Evolutionary conservation across 495 filamentous ascomycete species (phyloP), one percentile per base, ranked within the genome.

Genomic region (Xylaria intraflava): DNA sequence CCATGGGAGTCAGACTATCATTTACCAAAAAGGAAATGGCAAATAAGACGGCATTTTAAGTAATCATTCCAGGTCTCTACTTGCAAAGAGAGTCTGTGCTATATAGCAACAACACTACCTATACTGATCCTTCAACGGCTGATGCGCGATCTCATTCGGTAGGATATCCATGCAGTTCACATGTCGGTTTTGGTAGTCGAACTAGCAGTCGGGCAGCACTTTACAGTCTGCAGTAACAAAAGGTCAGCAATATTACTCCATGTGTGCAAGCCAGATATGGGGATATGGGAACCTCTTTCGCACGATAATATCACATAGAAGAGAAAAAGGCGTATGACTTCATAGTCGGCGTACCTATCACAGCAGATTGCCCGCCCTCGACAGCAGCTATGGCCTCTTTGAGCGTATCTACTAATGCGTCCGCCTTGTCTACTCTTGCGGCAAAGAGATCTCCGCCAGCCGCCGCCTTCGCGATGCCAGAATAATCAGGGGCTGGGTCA

Each of bases 401-500:
- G 42, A 93, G 65, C 30, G 82, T 69, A 66, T 74, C 59, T 59
- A 85, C 72, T 66, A 91, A 62, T 23, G 87, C 70, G 49, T 79
- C 64, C 61, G 78, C 72, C 69, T 81, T 78, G 66, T 83, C 73
- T 40, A 87, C 73, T 55, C 77, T 69, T 58, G 83, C 74, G 33
- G 86, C 71, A 70, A 83, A 78, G 30, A 91, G 46, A 35, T 87
- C 77, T 1, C 89, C 89, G 4, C 90, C 90, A 0, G 87, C 83
- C 0, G 91, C 89, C 6, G 90, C 92, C 72, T 88, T 88, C 0
- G 92, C 92, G 53, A 97, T 95, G 10, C 91, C 92, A 0, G 88
- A 74, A 65, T 92, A 97, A 61, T 97, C 91, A 1, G 92, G 92
- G 0, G 81, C 80, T 0, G 92, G 91, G 11, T 79, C 82, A 64